These are phyloP conservation scores for Oryza punctata DNA, from an alignment of 176 grass and related monocot species.

Conservation along the genomic window DNA sequence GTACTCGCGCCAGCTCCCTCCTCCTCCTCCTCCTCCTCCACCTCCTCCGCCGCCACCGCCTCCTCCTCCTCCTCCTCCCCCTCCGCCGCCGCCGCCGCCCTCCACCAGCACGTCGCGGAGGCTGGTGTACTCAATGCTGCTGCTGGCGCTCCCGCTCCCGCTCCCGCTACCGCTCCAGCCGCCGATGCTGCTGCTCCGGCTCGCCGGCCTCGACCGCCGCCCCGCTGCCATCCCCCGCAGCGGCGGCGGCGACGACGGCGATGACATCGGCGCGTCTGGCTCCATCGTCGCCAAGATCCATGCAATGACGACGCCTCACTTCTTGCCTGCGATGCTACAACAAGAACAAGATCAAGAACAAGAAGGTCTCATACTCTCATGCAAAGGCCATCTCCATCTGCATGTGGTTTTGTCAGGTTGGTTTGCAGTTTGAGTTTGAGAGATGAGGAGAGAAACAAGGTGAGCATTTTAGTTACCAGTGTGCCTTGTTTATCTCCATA, in stretches of 20 bases:
- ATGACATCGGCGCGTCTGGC: constrained; percentile 20
- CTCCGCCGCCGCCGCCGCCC: neutral
- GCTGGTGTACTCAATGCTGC: constrained; percentile 66
- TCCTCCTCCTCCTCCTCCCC: neutral
- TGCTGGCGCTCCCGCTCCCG: neutral
- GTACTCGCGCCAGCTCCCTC: constrained; percentile 26
- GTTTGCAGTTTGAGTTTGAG: constrained; percentile 15
- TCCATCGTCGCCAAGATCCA: constrained; percentile 39
- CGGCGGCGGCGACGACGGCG: constrained; percentile 12
- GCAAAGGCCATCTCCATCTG: neutral
- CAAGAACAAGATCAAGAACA: too few relatives aligned
- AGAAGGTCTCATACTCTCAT: neutral
- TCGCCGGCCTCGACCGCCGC: constrained; percentile 25
- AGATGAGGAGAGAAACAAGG: constrained; percentile 33
- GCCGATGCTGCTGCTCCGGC: constrained; percentile 37
- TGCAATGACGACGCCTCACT: neutral
- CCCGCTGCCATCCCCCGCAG: neutral
- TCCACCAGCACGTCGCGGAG: constrained; percentile 72
- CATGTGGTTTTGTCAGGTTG: constrained; percentile 16
- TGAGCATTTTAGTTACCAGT: neutral
- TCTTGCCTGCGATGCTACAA: too few relatives aligned
- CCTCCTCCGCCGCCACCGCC: neutral
- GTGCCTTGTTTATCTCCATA: neutral
- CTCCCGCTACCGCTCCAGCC: neutral
- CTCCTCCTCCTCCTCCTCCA: neutral